Base-by-base conservation (phyloP, 2,329 filamentous ascomycete species). In the Epichloe scottii region DNA sequence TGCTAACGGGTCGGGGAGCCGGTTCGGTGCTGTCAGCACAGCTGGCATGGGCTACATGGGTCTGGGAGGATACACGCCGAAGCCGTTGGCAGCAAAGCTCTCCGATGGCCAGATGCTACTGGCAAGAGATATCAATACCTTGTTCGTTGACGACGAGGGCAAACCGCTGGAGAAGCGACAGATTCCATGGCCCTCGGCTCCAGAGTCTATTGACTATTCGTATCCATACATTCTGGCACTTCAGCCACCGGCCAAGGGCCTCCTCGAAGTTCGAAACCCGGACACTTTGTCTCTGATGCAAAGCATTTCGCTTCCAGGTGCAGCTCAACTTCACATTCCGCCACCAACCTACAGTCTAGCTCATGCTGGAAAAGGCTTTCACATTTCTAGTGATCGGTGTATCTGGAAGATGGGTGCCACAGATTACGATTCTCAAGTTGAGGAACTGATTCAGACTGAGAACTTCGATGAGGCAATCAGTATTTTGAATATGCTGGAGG, bases 1-100 rank as follows among this genome's bases (percentile, higher is more conserved):
- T 11, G 75, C 80, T 1, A 72, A 74, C 1, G 73, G 74, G 2
- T 83, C 87, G 57, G 80, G 78, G 2, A 83, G 82, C 51, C 79
- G 89, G 38, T 91, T 96, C 58, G 89, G 89, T 5, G 86, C 88
- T 2, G 84, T 91, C 55, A 86, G 85, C 53, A 86, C 84, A 50
- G 86, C 85, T 7, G 87, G 89, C 46, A 96, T 97, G 89, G 89
- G 90, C 43, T 97, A 97, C 63, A 95, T 97, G 79, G 91, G 91
- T 1, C 83, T 97, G 63, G 89, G 88, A 47, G 87, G 88, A 41
- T 93, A 89, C 72, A 88, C 91, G 51, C 91, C 93, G 2, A 94
- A 88, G 62, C 94, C 93, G 6, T 75, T 98, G 59, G 88, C 88
- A 5, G 84, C 90, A 5, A 85, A 85, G 58, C 75, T 98, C 12